Evolutionary conservation across 1,284 basidiomycete species (phyloP).

Genomic region (Rhizoctonia solani): DNA sequence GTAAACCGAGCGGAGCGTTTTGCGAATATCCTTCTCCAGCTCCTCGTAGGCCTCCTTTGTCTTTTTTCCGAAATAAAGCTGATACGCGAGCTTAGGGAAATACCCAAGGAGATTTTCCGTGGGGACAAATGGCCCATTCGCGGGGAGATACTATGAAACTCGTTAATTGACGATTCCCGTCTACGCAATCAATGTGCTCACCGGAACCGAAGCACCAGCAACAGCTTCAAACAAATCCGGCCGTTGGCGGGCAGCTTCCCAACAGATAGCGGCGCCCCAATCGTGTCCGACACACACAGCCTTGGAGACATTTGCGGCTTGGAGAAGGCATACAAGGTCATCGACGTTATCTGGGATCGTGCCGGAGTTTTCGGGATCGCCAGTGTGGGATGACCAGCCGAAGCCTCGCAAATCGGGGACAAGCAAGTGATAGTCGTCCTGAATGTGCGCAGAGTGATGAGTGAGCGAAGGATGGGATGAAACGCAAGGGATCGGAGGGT

Average conservation of each 20-base stretch:
- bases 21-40: conserved; percentile 57
- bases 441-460: too few relatives aligned
- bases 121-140: conserved; percentile 53
- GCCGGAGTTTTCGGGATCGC: conserved; percentile 61
- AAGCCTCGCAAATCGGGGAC: conserved; percentile 68
- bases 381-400: conserved; percentile 65
- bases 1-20: conserved; percentile 59
- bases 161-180: conserved; percentile 16
- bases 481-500: neutral
- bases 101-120: conserved; percentile 49
- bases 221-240: conserved; percentile 65
- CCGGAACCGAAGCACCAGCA: conserved; percentile 66
- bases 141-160: conserved; percentile 56
- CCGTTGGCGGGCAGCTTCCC: conserved; percentile 64
- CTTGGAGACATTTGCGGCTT: conserved; percentile 53
- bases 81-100: conserved; percentile 60
- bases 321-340: conserved; percentile 64
- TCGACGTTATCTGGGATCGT: conserved; percentile 59
- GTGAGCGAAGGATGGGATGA: conserved; percentile 14
- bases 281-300: conserved; percentile 71
- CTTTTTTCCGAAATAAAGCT: conserved; percentile 52
- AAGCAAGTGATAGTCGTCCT: conserved; percentile 63
- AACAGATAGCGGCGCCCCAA: conserved; percentile 67
- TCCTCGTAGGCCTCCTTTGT: conserved; percentile 56
- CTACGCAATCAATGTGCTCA: conserved; percentile 44